A percentile compares a stretch with the other conserved stretches of the same genome.
phyloP scores from a whole-genome alignment of 495 filamentous ascomycete species.

The Lepraria neglecta region DNA sequence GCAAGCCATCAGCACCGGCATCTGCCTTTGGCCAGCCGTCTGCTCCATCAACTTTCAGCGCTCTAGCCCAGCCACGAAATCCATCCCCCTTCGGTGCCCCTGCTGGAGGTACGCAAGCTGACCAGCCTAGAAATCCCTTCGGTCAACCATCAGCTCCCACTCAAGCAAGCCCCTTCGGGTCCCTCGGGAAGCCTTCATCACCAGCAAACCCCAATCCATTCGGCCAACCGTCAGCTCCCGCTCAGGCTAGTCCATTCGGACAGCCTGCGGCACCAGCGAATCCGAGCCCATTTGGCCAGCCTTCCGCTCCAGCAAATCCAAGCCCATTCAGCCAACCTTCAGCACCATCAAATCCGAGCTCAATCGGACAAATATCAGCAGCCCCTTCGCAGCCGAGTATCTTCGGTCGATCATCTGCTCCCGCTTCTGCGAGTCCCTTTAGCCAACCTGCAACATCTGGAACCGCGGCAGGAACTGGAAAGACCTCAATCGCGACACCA shows the following conservation, averaged over 20 bases:
- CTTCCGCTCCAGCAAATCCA: conserved; percentile 3
- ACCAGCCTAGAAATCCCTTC: conserved; percentile 31
- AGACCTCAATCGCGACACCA: conserved; percentile 22
- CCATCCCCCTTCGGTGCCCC: conserved; percentile 16
- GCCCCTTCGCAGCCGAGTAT: background rate
- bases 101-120: conserved; percentile 18
- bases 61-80: conserved; percentile 6
- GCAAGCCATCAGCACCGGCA: conserved; percentile 29
- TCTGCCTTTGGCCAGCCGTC: conserved; percentile 34
- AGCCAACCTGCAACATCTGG: conserved; percentile 29
- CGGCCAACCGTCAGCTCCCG: conserved; percentile 7
- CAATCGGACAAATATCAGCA: conserved; percentile 24
- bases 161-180: conserved; percentile 15
- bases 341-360: conserved; percentile 9
- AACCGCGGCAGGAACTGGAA: conserved; percentile 1
- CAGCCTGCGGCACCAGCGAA: background rate
- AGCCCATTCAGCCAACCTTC: conserved; percentile 32
- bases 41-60: conserved; percentile 24
- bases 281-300: conserved; percentile 8
- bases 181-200: conserved; percentile 32
- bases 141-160: conserved; percentile 28
- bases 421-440: conserved; percentile 14
- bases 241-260: conserved; percentile 16
- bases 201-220: conserved; percentile 37
- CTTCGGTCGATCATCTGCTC: conserved; percentile 15